Conservation (phyloP, 1,139 yeast genomes). For the Yamadazyma mexicana region DNA sequence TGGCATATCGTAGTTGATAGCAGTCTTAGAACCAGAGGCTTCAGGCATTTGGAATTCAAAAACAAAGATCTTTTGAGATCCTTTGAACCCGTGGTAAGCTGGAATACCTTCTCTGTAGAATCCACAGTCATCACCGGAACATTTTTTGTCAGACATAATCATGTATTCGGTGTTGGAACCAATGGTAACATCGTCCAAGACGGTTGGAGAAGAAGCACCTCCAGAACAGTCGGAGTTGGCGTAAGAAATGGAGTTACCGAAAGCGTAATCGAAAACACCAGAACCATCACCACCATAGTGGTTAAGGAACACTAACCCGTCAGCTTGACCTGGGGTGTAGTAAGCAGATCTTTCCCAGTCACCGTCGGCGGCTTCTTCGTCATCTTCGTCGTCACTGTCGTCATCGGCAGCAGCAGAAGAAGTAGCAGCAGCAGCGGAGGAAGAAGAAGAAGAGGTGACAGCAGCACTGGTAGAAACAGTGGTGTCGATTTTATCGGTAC, state of each 20-base stretch:
- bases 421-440: constrained; percentile 28
- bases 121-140: constrained; percentile 60
- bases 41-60: constrained; percentile 71
- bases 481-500: constrained; percentile 24
- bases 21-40: constrained; percentile 28
- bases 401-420: constrained; percentile 28
- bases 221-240: constrained; percentile 74
- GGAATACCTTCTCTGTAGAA: constrained; percentile 71
- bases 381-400: constrained; percentile 36
- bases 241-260: constrained; percentile 90
- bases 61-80: constrained; percentile 63
- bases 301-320: constrained; percentile 82
- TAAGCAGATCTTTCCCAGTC: constrained; percentile 78
- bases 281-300: constrained; percentile 81
- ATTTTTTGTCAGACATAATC: constrained; percentile 58
- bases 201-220: constrained; percentile 60
- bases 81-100: constrained; percentile 73
- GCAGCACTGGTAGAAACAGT: constrained; percentile 22
- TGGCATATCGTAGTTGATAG: constrained; percentile 61
- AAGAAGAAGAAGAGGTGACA: constrained; percentile 25
- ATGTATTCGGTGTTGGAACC: constrained; percentile 59
- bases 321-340: constrained; percentile 58
- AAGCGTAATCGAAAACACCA: constrained; percentile 78
- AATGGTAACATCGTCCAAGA: constrained; percentile 52
- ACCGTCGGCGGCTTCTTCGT: constrained; percentile 32